A percentile compares a stretch with the other conserved stretches of the same genome.
These are phyloP conservation scores for Botrytis cinerea DNA, from an alignment of 2,329 filamentous ascomycete species.

Conservation along the genomic window DNA sequence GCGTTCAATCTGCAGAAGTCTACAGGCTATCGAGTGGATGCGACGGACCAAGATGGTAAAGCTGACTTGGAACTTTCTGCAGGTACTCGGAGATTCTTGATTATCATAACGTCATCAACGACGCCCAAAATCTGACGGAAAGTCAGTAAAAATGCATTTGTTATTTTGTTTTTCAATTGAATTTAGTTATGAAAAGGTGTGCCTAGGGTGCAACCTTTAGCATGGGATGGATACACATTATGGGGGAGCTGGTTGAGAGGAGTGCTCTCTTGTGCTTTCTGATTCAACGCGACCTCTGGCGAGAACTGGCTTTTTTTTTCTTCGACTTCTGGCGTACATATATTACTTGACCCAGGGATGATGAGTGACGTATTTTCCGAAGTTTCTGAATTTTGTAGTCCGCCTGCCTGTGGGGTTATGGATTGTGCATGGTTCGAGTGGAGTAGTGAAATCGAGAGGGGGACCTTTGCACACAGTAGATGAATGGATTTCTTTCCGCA, in stretches of 20 bases:
- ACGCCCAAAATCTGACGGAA: conserved; percentile 33
- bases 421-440: conserved; percentile 14
- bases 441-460: background rate
- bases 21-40: conserved; percentile 10
- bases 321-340: conserved; percentile 24
- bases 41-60: conserved; percentile 32
- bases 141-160: conserved; percentile 26
- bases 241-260: conserved; percentile 19
- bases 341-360: conserved; percentile 9
- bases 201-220: conserved; percentile 14
- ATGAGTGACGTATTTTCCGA: conserved; percentile 11
- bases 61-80: conserved; percentile 41
- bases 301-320: conserved; percentile 14
- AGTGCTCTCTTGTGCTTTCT: conserved; percentile 21
- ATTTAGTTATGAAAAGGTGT: conserved; percentile 12
- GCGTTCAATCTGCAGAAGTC: conserved; percentile 18
- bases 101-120: conserved; percentile 89
- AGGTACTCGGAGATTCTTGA: conserved; percentile 99
- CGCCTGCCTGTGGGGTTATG: background rate
- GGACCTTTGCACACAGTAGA: conserved; percentile 13
- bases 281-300: conserved; percentile 18
- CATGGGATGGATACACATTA: conserved; percentile 25
- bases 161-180: conserved; percentile 18
- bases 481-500: conserved; percentile 18
- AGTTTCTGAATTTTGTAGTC: background rate